Evolutionary conservation across 306 rosid species (phyloP).

Genomic region (Argentina anserina): DNA sequence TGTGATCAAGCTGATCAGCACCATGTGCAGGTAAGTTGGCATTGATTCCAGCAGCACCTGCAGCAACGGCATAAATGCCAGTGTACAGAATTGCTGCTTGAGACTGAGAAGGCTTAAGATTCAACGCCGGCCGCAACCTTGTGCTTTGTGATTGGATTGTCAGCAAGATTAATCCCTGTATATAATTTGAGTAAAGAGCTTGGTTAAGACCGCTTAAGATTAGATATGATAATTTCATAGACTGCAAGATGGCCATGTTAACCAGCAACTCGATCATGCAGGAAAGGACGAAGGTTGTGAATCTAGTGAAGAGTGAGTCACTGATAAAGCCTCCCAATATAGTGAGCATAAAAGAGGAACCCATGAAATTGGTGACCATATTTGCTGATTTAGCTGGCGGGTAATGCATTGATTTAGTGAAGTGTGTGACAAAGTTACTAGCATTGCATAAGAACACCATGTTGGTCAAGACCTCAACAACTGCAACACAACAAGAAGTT

Average conservation of each 20-base stretch:
- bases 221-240: neutral
- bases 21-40: conserved; percentile 41
- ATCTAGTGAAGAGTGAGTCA: conserved; percentile 39
- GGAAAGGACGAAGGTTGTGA: conserved; percentile 26
- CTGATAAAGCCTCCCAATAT: conserved; percentile 38
- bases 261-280: conserved; percentile 25
- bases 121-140: neutral
- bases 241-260: neutral
- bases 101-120: conserved; percentile 7
- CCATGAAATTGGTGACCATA: conserved; percentile 43
- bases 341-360: conserved; percentile 31
- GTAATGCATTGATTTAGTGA: conserved; percentile 36
- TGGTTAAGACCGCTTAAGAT: neutral
- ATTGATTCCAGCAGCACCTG: conserved; percentile 32
- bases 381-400: conserved; percentile 33
- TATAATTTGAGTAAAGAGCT: neutral
- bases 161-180: conserved; percentile 27
- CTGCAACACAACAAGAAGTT: conserved; percentile 10
- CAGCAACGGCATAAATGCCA: conserved; percentile 33
- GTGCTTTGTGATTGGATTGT: conserved; percentile 29
- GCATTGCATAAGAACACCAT: conserved; percentile 29
- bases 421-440: conserved; percentile 25
- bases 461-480: conserved; percentile 28
- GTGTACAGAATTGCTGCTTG: conserved; percentile 25
- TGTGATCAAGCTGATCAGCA: conserved; percentile 38